phyloP scores from a whole-genome alignment of 2,329 filamentous ascomycete species.

The Ascochyta fabae region DNA sequence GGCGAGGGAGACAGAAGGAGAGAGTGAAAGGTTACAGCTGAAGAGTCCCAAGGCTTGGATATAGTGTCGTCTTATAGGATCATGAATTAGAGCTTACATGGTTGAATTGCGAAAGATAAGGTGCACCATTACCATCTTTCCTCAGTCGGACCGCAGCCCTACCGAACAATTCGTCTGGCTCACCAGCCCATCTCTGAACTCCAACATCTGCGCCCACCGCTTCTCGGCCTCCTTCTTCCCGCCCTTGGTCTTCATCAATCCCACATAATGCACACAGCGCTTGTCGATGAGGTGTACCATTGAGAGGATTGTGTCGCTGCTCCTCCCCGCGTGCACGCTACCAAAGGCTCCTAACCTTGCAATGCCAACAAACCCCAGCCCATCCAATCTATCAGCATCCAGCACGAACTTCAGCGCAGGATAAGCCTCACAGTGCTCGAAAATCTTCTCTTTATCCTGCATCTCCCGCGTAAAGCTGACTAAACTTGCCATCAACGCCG shows the following conservation, averaged over 20 bases:
- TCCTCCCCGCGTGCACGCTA: constrained; percentile 61
- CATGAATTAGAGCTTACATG: not conserved
- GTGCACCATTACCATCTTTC: not conserved
- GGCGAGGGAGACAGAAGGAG: constrained; percentile 46
- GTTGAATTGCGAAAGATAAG: not conserved
- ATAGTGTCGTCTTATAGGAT: not conserved
- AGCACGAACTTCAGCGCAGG: constrained; percentile 84
- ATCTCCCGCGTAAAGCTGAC: constrained; percentile 80
- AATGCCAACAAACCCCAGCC: constrained; percentile 82
- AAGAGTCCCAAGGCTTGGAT: constrained; percentile 33
- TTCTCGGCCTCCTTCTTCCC: constrained; percentile 24
- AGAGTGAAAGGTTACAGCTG: constrained; percentile 21
- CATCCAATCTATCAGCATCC: constrained; percentile 87
- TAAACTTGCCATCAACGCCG: constrained; percentile 73
- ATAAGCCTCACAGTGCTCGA: constrained; percentile 56
- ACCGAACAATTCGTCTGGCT: constrained; percentile 18
- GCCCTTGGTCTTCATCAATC: constrained; percentile 29
- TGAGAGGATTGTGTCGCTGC: constrained; percentile 47
- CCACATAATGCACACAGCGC: constrained; percentile 15
- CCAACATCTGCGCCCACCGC: constrained; percentile 21
- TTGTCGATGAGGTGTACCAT: constrained; percentile 17
- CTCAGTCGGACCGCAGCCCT: constrained; percentile 8
- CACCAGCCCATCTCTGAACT: constrained; percentile 14
- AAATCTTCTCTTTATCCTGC: constrained; percentile 64
- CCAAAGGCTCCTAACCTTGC: constrained; percentile 77